These are phyloP conservation scores for Tribonema minus DNA, from an alignment of 108 stramenopile species.

Conservation along the genomic window DNA sequence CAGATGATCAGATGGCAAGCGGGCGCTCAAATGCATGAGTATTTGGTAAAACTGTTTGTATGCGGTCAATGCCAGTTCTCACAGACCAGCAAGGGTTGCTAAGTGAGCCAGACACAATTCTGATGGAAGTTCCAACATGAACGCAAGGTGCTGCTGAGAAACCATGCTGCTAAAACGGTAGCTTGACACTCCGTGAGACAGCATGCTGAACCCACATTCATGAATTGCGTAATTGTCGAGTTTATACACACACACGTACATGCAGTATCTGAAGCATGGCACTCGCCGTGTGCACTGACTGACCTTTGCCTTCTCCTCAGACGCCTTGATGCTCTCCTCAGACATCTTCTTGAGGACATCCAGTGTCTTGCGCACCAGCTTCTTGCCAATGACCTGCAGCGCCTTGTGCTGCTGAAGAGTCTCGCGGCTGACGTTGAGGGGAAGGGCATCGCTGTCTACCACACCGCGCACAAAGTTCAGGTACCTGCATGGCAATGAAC, in stretches of 20 bases:
- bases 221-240: too few species aligned
- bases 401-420: constrained; percentile 78
- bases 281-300: background rate
- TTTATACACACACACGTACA: background rate
- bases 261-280: background rate
- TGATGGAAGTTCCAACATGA: too few species aligned
- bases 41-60: too few species aligned
- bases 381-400: constrained; percentile 97
- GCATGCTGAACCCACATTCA: too few species aligned
- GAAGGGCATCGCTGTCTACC: constrained; percentile 98
- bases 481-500: constrained; percentile 54
- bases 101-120: too few species aligned
- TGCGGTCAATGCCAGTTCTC: too few species aligned
- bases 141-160: too few species aligned
- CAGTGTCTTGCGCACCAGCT: constrained; percentile 94
- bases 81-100: too few species aligned
- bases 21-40: too few species aligned
- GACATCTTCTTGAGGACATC: constrained; percentile 87
- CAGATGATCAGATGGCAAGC: too few species aligned
- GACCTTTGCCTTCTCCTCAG: constrained; percentile 57
- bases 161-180: too few species aligned
- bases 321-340: constrained; percentile 51
- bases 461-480: constrained; percentile 92
- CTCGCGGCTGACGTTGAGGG: constrained; percentile 99
- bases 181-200: too few species aligned